Evolutionary conservation across 306 rosid species (phyloP), one percentile per base, ranked within the genome.

Genomic region (Adenanthera pavonina): DNA sequence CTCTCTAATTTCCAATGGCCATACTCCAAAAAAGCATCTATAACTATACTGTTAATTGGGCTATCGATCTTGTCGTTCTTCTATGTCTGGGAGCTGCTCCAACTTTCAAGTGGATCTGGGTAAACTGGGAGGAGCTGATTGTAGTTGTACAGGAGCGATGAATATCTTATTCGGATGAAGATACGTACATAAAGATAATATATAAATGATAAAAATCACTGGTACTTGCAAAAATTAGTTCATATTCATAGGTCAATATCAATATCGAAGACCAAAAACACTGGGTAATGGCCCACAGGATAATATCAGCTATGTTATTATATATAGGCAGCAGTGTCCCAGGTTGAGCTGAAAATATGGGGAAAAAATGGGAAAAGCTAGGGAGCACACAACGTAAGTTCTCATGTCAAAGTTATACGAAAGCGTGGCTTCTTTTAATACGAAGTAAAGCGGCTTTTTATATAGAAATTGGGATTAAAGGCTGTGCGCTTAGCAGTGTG

Each of bases 401-500:
- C 33, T 17, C 66, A 16, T 30, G 48, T 62, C 75, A 78, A 72
- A 72, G 53, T 38, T 71, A 54, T 62, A 72, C 51, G 47, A 73
- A 83, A 47, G 79, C 20, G 76, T 20, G 76, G 46, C 64, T 78
- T 65, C 71, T 72, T 78, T 64, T 33, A 43, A 56, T 17, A 47
- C n/a, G 64, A 69, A 35, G 47, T 12, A 52, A 72, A 78, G 79
- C 15, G 48, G 49, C 79, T 71, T 83, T 75, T 76, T 48, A 36
- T 6, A 20, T 40, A n/a, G 20, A 78, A 57, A 71, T 30, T 20
- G n/a, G 57, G 71, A 79, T 78, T 40, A 66, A 49, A 78, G 78
- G 75, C 75, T 56, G 77, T 1, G 30, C 30, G 1, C 80, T 57
- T 47, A 47, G 65, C 65, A 74, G 49, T 34, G 51, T 54, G 57